Conservation (phyloP, 2,329 filamentous ascomycete species). For the Aureobasidium musti region DNA sequence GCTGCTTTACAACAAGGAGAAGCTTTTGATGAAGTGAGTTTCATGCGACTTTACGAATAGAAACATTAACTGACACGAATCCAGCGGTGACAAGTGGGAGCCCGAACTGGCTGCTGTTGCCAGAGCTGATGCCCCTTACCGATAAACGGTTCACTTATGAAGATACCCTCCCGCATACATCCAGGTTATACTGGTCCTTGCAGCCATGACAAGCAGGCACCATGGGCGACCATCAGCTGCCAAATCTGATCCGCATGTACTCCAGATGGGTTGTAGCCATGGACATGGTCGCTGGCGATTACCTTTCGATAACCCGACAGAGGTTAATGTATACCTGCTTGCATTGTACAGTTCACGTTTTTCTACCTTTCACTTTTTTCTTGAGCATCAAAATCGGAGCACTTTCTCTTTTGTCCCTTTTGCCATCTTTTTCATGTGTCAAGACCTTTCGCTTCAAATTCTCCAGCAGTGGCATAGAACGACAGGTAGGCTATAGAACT, state of each 20-base stretch:
- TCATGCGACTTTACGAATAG: conserved; percentile 41
- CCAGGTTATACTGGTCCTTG: conserved; percentile 4
- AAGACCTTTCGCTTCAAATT: not conserved
- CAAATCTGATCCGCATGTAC: not conserved
- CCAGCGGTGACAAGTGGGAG: conserved; percentile 70
- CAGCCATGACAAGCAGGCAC: conserved; percentile 25
- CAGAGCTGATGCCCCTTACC: conserved; percentile 77
- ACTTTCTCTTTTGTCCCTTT: conserved; percentile 13
- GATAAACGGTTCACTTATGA: conserved; percentile 27
- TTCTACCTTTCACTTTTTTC: not conserved
- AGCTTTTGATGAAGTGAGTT: conserved; percentile 46
- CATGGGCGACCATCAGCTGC: not conserved
- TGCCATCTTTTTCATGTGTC: not conserved
- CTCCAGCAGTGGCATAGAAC: not conserved
- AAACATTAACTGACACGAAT: not conserved
- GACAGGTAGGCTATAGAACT: not conserved
- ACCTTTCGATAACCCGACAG: conserved; percentile 19
- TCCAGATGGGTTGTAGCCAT: conserved; percentile 13
- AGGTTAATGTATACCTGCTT: conserved; percentile 27
- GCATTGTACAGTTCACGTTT: conserved; percentile 25
- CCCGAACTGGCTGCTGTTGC: conserved; percentile 91
- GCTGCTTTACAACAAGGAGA: conserved; percentile 97
- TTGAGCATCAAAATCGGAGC: conserved; percentile 22
- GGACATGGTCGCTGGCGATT: conserved; percentile 22
- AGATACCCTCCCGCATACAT: conserved; percentile 13